phyloP scores from a whole-genome alignment of 163 green algal species.

The Chlamydomonas reinhardtii region DNA sequence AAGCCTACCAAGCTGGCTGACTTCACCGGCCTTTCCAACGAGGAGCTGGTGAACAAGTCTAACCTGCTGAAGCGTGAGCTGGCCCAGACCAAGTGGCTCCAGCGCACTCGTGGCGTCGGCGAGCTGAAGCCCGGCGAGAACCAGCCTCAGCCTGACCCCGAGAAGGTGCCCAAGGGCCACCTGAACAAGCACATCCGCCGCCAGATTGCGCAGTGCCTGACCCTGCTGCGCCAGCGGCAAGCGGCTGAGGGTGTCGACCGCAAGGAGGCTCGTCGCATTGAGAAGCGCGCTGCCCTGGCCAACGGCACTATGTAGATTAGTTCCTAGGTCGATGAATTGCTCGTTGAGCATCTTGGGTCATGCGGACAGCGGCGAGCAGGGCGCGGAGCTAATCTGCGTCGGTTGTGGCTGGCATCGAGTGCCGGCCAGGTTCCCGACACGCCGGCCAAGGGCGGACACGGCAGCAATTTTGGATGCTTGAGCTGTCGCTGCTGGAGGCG shows the following conservation, averaged over 20 bases:
- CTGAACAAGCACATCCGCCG: constrained; percentile 55
- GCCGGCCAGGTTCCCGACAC: too few species aligned
- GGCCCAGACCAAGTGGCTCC: constrained; percentile 55
- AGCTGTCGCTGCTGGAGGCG: background rate
- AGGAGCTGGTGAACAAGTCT: constrained; percentile 53
- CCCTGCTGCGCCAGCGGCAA: constrained; percentile 58
- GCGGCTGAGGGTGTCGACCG: constrained; percentile 52
- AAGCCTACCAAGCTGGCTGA: constrained; percentile 51
- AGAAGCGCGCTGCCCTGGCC: constrained; percentile 37
- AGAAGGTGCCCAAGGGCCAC: constrained; percentile 52
- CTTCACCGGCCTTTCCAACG: constrained; percentile 53
- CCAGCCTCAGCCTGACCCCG: constrained; percentile 47
- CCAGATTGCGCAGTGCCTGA: constrained; percentile 59
- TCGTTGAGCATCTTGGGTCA: too few species aligned
- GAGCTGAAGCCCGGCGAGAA: constrained; percentile 46
- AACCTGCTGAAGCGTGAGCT: constrained; percentile 55
- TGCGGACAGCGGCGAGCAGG: too few species aligned
- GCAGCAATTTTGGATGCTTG: constrained; percentile 17
- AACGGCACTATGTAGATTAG: background rate
- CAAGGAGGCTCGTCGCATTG: constrained; percentile 34
- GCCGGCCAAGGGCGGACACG: background rate
- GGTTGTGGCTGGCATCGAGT: too few species aligned
- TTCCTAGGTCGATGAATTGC: too few species aligned
- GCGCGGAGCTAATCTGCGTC: too few species aligned
- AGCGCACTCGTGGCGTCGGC: constrained; percentile 47